Percentiles rank a stretch among this genome's conserved stretches.
Evolutionary conservation across 768 basidiomycete genomes (phyloP).

Genomic region (Termitomyces sp.): DNA sequence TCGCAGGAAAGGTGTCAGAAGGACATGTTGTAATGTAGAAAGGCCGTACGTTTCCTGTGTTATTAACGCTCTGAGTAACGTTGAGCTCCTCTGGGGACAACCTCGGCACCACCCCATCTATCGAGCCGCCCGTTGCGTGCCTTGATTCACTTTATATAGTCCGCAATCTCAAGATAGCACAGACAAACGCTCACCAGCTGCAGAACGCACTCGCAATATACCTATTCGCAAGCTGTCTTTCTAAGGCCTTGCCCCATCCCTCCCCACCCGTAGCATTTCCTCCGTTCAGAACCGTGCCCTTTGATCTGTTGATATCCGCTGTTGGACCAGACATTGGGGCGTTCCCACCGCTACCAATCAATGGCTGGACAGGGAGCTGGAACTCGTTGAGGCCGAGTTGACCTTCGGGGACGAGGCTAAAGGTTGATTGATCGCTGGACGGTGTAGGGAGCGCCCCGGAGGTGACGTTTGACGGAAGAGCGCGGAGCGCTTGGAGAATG

Average conservation of each 20-base stretch:
- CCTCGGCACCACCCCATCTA: conserved; percentile 63
- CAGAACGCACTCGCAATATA: conserved; percentile 83
- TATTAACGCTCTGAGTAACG: conserved; percentile 58
- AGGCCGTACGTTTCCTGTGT: conserved; percentile 72
- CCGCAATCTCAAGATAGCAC: background rate
- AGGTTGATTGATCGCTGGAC: conserved; percentile 50
- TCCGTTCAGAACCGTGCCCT: conserved; percentile 60
- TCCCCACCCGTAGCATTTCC: conserved; percentile 58
- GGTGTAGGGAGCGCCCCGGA: conserved; percentile 50
- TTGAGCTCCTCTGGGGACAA: conserved; percentile 70
- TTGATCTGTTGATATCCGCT: conserved; percentile 58
- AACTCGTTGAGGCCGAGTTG: conserved; percentile 77
- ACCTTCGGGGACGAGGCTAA: conserved; percentile 67
- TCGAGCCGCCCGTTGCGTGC: conserved; percentile 86
- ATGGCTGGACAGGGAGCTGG: conserved; percentile 66
- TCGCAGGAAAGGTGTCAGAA: conserved; percentile 1
- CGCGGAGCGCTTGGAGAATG: conserved; percentile 68
- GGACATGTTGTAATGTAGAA: background rate
- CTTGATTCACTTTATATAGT: conserved; percentile 34
- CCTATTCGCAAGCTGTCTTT: conserved; percentile 78
- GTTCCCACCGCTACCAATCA: conserved; percentile 34
- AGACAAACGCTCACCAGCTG: conserved; percentile 62
- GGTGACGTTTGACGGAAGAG: conserved; percentile 72
- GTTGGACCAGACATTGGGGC: conserved; percentile 47
- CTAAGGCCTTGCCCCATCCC: conserved; percentile 61